Evolutionary conservation across 208 protist species (phyloP).

Genomic region (Entamoeba dispar): DNA sequence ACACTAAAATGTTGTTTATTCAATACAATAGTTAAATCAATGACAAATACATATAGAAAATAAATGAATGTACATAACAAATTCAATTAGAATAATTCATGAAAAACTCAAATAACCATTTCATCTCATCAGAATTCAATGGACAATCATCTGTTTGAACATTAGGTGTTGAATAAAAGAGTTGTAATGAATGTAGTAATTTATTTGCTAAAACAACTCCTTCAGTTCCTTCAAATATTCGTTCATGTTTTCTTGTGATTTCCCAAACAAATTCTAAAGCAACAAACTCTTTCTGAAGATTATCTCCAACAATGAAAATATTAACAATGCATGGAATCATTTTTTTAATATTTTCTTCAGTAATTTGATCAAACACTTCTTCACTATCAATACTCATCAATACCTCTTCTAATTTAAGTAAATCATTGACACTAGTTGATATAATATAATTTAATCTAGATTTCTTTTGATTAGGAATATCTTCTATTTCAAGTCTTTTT

Average conservation of each 20-base stretch:
- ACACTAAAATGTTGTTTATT: too few species aligned
- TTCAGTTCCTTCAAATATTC: not conserved
- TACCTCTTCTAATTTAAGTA: not conserved
- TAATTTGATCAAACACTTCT: not conserved
- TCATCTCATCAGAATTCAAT: not conserved
- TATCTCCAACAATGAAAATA: not conserved
- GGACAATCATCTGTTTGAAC: not conserved
- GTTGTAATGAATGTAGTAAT: not conserved
- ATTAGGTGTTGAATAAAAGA: not conserved
- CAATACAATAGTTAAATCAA: too few species aligned
- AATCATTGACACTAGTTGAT: not conserved
- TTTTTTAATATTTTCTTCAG: not conserved
- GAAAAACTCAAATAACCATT: not conserved
- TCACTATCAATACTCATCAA: not conserved
- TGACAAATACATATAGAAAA: not conserved
- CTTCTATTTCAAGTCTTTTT: not conserved
- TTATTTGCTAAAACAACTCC: not conserved
- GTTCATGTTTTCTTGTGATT: not conserved
- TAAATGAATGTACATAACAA: not conserved
- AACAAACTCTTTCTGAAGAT: not conserved
- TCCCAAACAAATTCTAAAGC: not conserved
- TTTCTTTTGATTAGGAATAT: too few species aligned
- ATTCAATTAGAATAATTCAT: not conserved
- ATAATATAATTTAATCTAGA: not conserved
- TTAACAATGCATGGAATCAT: not conserved